Conservation (phyloP, 2,329 filamentous ascomycete genomes). For the Calonectria montana region DNA sequence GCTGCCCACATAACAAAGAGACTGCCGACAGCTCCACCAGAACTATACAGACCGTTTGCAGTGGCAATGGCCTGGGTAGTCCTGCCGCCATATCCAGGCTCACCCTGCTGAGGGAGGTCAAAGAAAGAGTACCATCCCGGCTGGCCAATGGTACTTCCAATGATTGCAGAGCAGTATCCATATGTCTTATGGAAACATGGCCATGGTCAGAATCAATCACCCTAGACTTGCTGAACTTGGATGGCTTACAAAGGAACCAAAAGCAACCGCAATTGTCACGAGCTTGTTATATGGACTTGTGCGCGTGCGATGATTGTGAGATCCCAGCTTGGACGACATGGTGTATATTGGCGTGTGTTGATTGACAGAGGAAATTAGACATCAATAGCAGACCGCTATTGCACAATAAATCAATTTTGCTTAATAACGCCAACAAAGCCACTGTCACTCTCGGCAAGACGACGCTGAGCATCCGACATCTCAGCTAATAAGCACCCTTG, state of each 20-base stretch:
- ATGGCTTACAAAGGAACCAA: constrained; percentile 46
- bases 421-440: not conserved
- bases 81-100: constrained; percentile 56
- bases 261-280: constrained; percentile 49
- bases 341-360: not conserved
- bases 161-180: constrained; percentile 62
- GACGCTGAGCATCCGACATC: not conserved
- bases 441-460: constrained; percentile 1
- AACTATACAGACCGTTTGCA: constrained; percentile 60
- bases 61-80: constrained; percentile 61
- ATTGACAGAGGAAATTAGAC: not conserved
- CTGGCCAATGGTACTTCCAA: constrained; percentile 63
- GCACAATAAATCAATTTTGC: not conserved
- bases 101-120: constrained; percentile 54
- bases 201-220: not conserved
- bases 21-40: constrained; percentile 59
- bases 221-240: too few relatives aligned
- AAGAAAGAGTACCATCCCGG: constrained; percentile 64
- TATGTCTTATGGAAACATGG: constrained; percentile 52
- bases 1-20: constrained; percentile 63
- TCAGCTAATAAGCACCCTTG: not conserved
- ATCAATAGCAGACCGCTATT: not conserved
- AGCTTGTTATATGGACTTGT: constrained; percentile 49
- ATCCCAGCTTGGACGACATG: constrained; percentile 13
- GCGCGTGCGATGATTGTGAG: constrained; percentile 11